Evolutionary conservation across 371 early-diverging fungal species (phyloP).

Genomic region (Mucor saturninus): DNA sequence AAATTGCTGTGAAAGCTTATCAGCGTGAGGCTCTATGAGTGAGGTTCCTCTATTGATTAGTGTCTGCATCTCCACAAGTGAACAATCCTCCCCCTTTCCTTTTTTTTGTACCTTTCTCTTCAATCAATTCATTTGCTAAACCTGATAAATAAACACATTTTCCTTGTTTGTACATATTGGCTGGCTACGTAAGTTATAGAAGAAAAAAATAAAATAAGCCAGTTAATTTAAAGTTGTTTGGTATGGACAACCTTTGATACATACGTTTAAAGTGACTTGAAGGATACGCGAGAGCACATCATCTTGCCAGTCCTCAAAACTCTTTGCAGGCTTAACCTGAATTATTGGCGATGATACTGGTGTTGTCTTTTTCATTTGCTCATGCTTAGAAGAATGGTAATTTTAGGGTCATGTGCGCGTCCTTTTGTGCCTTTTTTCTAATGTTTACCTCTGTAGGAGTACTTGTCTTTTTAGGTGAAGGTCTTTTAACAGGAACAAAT

Average conservation of each 20-base stretch:
- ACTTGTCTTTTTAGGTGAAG: slow-evolving; percentile 20
- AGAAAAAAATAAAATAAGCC: background rate
- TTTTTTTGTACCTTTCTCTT: slow-evolving; percentile 37
- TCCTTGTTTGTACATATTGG: slow-evolving; percentile 37
- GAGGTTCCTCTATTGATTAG: too few relatives aligned
- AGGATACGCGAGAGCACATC: slow-evolving; percentile 82
- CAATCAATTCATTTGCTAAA: slow-evolving; percentile 44
- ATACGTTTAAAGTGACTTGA: slow-evolving; percentile 80
- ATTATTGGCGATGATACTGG: background rate
- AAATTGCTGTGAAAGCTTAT: slow-evolving; percentile 52
- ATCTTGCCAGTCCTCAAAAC: slow-evolving; percentile 89
- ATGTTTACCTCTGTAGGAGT: background rate
- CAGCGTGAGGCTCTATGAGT: slow-evolving; percentile 41
- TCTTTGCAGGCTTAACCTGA: slow-evolving; percentile 47
- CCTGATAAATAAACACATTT: slow-evolving; percentile 43
- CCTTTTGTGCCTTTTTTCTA: too few relatives aligned
- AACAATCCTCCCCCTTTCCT: too few relatives aligned
- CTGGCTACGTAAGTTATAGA: slow-evolving; percentile 17
- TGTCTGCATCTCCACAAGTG: too few relatives aligned
- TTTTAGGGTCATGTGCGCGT: background rate
- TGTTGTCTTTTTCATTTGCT: slow-evolving; percentile 19
- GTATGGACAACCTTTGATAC: slow-evolving; percentile 10
- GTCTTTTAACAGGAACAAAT: slow-evolving; percentile 18
- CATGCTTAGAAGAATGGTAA: background rate
- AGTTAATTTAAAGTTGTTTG: too few relatives aligned